These are phyloP conservation scores for Coriolopsis trogii DNA, from an alignment of 1,284 basidiomycete genomes.

Conservation along the genomic window DNA sequence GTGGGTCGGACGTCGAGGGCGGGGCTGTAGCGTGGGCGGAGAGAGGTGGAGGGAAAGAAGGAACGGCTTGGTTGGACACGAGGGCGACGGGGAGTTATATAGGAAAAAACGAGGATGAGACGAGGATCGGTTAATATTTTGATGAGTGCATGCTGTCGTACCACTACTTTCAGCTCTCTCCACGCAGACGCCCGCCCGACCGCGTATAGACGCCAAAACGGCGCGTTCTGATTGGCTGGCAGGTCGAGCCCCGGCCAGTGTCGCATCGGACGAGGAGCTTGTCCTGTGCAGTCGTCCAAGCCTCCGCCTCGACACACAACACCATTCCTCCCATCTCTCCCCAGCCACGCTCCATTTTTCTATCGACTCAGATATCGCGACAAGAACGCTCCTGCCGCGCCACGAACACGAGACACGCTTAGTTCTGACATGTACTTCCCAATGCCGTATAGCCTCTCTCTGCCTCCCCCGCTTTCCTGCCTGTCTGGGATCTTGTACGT, in stretches of 20 bases:
- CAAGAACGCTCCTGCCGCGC: neutral
- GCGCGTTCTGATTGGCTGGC: constrained; percentile 5
- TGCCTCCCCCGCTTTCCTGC: neutral
- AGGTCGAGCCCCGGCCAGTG: constrained; percentile 1
- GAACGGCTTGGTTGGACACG: constrained; percentile 3
- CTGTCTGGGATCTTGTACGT: constrained; percentile 14
- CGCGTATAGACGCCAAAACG: neutral
- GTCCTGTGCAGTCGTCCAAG: too few relatives aligned
- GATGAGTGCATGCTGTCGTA: constrained; percentile 10
- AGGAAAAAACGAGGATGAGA: constrained; percentile 25
- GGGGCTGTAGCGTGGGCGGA: constrained; percentile 16
- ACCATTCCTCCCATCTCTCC: neutral
- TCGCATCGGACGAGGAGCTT: neutral
- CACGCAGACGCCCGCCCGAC: neutral
- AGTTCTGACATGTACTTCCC: too few relatives aligned
- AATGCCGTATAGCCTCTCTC: neutral
- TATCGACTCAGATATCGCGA: neutral
- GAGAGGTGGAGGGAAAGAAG: constrained; percentile 6
- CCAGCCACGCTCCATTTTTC: neutral
- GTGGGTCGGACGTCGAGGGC: constrained; percentile 4
- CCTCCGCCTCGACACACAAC: neutral
- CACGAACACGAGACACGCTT: neutral
- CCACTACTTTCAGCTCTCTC: constrained; percentile 3
- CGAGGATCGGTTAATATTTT: constrained; percentile 28
- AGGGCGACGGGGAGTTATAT: constrained; percentile 19